phyloP scores from a whole-genome alignment of 2,329 filamentous ascomycete species.

The Pochonia chlamydosporia region DNA sequence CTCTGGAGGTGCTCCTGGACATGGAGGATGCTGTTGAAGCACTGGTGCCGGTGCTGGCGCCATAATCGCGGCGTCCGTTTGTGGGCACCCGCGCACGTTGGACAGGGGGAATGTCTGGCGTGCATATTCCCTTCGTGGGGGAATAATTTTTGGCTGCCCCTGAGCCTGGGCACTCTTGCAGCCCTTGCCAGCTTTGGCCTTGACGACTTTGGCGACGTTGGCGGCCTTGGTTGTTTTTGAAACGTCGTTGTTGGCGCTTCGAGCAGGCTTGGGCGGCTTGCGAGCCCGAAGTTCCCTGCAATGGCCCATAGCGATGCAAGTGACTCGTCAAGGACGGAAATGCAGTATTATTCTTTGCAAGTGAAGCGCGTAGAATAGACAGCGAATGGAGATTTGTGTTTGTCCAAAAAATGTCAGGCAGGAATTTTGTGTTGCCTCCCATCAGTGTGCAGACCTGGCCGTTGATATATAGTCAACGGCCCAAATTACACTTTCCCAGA shows the following conservation, averaged over 20 bases:
- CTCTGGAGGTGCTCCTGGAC: background rate
- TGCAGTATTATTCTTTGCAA: too few species aligned
- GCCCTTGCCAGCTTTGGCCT: background rate
- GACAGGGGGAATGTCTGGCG: conserved; percentile 11
- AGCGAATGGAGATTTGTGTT: too few species aligned
- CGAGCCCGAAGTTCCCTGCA: too few species aligned
- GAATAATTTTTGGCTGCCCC: background rate
- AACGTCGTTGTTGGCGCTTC: background rate
- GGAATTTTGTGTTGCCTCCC: too few species aligned
- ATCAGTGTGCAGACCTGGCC: too few species aligned
- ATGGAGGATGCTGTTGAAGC: background rate
- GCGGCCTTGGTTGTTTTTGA: background rate
- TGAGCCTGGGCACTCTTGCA: background rate
- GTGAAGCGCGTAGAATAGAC: too few species aligned
- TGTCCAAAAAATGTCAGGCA: too few species aligned
- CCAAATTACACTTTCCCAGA: too few species aligned
- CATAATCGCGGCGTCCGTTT: background rate
- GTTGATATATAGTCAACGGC: too few species aligned
- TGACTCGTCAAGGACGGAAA: too few species aligned
- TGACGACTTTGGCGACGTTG: background rate
- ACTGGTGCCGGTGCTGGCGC: too few species aligned
- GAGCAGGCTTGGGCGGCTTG: background rate
- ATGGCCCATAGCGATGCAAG: too few species aligned
- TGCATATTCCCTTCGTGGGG: conserved; percentile 1
- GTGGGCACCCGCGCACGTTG: conserved; percentile 9